Evolutionary conservation across 2,329 filamentous ascomycete genomes (phyloP).

Genomic region (Stagonosporopsis tanaceti): DNA sequence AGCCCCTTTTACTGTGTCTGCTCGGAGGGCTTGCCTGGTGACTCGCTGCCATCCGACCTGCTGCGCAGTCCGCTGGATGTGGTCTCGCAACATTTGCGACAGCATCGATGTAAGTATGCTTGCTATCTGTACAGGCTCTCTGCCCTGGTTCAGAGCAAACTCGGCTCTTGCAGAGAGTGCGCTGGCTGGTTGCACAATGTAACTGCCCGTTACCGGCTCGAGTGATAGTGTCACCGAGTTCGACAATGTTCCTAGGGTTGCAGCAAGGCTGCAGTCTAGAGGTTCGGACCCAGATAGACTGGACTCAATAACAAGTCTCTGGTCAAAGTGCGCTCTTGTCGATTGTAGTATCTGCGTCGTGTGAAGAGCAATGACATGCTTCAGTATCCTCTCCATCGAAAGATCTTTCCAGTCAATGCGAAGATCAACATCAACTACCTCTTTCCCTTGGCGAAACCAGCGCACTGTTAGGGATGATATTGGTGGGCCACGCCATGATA

Average conservation of each 20-base stretch:
- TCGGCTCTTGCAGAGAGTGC: constrained; percentile 62
- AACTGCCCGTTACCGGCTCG: constrained; percentile 80
- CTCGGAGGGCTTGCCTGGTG: constrained; percentile 38
- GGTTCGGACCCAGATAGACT: constrained; percentile 68
- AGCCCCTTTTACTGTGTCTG: constrained; percentile 66
- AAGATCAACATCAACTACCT: constrained; percentile 74
- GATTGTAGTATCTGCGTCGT: constrained; percentile 74
- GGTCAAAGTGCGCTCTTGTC: constrained; percentile 63
- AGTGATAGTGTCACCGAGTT: constrained; percentile 68
- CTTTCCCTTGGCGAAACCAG: constrained; percentile 86
- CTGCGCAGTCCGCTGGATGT: constrained; percentile 67
- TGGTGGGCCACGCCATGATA: constrained; percentile 45
- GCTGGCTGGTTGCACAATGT: constrained; percentile 69
- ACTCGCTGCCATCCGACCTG: constrained; percentile 70
- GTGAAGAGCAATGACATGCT: constrained; percentile 77
- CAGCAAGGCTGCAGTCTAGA: constrained; percentile 70
- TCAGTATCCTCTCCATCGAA: constrained; percentile 77
- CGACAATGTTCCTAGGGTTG: constrained; percentile 73
- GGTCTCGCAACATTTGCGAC: constrained; percentile 67
- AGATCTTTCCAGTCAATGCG: constrained; percentile 71
- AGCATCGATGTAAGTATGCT: constrained; percentile 68
- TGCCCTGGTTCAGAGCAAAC: constrained; percentile 67
- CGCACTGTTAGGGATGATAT: constrained; percentile 64
- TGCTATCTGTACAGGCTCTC: constrained; percentile 66
- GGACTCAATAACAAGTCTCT: constrained; percentile 66